Base-by-base conservation (phyloP, 257 asterid species). In the Cruciata laevipes region DNA sequence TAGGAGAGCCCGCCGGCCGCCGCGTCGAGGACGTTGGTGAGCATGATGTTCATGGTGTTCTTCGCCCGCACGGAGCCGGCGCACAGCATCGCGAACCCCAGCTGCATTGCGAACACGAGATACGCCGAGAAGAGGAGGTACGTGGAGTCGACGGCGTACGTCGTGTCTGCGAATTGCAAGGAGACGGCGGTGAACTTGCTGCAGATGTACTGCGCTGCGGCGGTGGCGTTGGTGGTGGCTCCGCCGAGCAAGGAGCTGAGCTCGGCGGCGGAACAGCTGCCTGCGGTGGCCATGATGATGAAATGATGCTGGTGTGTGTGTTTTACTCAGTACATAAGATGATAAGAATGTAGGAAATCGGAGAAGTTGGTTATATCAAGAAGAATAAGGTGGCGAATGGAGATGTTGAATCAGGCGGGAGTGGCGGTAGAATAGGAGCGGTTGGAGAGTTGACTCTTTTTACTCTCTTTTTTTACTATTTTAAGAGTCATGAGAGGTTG, bases 61-160 rank as follows among this genome's bases (percentile, higher is more conserved):
- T 80, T 79, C 78, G 84, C 84, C 10, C 89, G 77, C 66, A 83
- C 83, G 0, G 85, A 81, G 63, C 82, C 86, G 30, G 85, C 83
- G 68, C 89, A 81, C 60, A 84, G 83, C 83, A 81, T 84, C 66
- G 86, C 86, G 73, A 84, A 83, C 56, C 84, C 86, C 60, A 83
- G 81, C 75, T 83, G 89, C 89, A 83, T 83, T n/a, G 86, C 74
- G 69, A 83, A 84, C 6, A 84, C 89, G 10, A 81, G 79, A 27
- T 81, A 84, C 18, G 86, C 79, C 13, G 89, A 84, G 79, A 84
- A 84, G 73, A 84, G 85, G 71, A 84, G 85, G 82, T 77, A 84
- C 7, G 87, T 82, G 32, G 84, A 75, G 75, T 84, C 85, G 1
- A 82, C 76, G 40, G 87, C 89, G 69, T 47, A 73, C 24, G 80